These are phyloP conservation scores for Gypsophila paniculata DNA, from an alignment of 179 eudicot species.

Conservation along the genomic window DNA sequence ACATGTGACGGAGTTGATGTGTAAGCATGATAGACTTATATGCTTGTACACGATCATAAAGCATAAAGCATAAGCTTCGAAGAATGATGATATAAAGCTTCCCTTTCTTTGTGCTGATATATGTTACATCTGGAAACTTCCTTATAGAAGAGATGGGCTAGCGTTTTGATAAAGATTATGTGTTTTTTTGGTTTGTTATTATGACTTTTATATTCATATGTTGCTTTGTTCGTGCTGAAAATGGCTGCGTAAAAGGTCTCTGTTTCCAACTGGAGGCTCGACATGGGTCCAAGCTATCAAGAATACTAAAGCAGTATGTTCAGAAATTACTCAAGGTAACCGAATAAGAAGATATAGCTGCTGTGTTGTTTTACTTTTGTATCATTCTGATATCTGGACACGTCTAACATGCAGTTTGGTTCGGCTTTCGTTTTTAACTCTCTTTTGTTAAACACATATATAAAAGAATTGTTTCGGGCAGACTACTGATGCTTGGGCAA, in stretches of 20 bases:
- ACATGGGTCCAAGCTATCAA: conserved; percentile 57
- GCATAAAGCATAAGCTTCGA: not conserved
- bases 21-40: not conserved
- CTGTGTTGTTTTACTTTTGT: not conserved
- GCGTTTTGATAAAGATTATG: not conserved
- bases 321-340: conserved; percentile 69
- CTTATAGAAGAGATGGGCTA: not conserved
- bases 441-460: not conserved
- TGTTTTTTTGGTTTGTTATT: not conserved
- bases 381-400: not conserved
- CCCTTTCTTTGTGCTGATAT: not conserved
- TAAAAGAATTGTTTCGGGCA: not conserved
- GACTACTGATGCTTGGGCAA: not conserved
- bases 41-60: not conserved
- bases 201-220: not conserved
- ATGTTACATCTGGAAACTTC: not conserved
- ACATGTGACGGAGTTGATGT: not conserved
- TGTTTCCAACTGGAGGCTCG: conserved; percentile 56
- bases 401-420: not conserved
- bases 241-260: conserved; percentile 40
- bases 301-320: conserved; percentile 53
- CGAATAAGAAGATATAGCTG: not conserved
- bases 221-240: not conserved
- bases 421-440: too few species aligned
- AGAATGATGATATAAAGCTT: not conserved